Conservation (phyloP, 108 stramenopile species). For the Nitzschia palea region DNA sequence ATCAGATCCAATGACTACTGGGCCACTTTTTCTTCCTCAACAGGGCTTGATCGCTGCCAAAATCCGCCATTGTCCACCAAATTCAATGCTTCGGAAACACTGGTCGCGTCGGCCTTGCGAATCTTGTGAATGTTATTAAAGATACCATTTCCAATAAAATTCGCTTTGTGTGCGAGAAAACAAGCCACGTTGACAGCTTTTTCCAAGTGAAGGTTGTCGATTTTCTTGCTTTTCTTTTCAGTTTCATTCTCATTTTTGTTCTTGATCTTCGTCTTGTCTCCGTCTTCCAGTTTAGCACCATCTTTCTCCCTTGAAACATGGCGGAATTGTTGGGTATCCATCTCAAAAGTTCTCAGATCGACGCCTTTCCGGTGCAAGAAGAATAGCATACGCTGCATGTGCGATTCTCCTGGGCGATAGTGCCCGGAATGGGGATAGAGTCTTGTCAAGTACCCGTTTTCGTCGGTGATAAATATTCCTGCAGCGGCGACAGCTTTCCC, state of each 20-base stretch:
- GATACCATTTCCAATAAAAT: slow-evolving; percentile 75
- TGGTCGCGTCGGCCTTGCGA: slow-evolving; percentile 60
- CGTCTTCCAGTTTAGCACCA: slow-evolving; percentile 32
- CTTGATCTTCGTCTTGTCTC: slow-evolving; percentile 63
- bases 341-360: slow-evolving; percentile 72
- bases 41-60: slow-evolving; percentile 6
- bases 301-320: slow-evolving; percentile 76
- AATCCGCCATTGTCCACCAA: slow-evolving; percentile 40
- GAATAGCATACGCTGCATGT: slow-evolving; percentile 86
- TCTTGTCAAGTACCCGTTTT: slow-evolving; percentile 69
- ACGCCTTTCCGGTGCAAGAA: slow-evolving; percentile 76
- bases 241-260: slow-evolving; percentile 21
- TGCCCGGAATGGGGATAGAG: slow-evolving; percentile 94
- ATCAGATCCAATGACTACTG: no score
- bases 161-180: slow-evolving; percentile 80
- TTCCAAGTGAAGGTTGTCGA: slow-evolving; percentile 69
- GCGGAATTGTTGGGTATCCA: slow-evolving; percentile 89
- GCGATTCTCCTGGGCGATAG: slow-evolving; percentile 86
- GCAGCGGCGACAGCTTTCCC: slow-evolving; percentile 90
- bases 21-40: neutral
- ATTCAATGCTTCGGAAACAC: slow-evolving; percentile 45
- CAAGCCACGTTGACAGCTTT: slow-evolving; percentile 70
- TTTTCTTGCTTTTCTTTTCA: slow-evolving; percentile 69
- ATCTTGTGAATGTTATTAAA: slow-evolving; percentile 80
- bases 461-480: slow-evolving; percentile 87